Conservation (phyloP, 805 yeast species). For the Nematodospora valgi region DNA sequence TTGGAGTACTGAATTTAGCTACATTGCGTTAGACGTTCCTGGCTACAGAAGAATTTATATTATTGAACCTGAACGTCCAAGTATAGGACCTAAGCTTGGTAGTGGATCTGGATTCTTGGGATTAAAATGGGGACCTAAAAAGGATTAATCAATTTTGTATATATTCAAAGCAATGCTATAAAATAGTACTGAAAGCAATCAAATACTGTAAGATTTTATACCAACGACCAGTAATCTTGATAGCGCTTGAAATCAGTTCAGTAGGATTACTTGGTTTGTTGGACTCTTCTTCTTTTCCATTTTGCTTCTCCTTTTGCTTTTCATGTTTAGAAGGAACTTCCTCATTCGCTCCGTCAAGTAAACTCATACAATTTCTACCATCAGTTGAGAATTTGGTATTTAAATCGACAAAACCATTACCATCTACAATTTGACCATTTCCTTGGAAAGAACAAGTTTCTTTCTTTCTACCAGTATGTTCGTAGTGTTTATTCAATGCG, state of each 20-base stretch:
- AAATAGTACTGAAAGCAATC: constrained; percentile 2
- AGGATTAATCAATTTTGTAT: constrained; percentile 31
- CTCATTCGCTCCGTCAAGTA: constrained; percentile 1
- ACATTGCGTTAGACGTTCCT: constrained; percentile 72
- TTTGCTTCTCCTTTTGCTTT: not conserved
- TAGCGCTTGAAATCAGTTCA: not conserved
- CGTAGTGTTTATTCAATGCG: constrained; percentile 35
- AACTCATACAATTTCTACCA: constrained; percentile 24
- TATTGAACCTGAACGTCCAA: constrained; percentile 53
- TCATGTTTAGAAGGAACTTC: not conserved
- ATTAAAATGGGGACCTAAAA: constrained; percentile 82
- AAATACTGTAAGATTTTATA: constrained; percentile 1
- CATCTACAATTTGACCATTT: constrained; percentile 15
- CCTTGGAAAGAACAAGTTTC: constrained; percentile 24
- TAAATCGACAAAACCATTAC: constrained; percentile 14
- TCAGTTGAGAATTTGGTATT: constrained; percentile 16
- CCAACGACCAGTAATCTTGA: constrained; percentile 1
- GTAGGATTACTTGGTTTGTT: not conserved
- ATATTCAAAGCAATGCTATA: constrained; percentile 4
- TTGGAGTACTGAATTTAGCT: constrained; percentile 65
- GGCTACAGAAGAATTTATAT: constrained; percentile 67
- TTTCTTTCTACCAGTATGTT: constrained; percentile 15
- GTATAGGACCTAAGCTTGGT: constrained; percentile 36
- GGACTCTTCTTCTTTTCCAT: not conserved
- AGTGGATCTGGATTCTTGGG: constrained; percentile 66